Evolutionary conservation across 2,329 filamentous ascomycete genomes (phyloP).

Genomic region (Bipolaris gigantea): DNA sequence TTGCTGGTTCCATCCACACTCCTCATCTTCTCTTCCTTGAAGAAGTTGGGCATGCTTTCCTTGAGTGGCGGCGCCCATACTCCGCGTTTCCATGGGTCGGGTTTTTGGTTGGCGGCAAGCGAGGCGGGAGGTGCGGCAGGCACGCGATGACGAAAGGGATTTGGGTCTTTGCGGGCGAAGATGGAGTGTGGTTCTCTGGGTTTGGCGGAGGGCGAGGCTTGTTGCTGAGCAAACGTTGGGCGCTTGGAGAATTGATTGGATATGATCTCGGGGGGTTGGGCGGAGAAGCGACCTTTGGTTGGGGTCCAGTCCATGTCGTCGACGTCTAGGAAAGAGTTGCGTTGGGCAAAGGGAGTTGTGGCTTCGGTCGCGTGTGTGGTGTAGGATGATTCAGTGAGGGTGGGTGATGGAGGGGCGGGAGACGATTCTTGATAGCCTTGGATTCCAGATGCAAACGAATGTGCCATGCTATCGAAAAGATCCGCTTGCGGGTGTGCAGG

Average conservation of each 20-base stretch:
- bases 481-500: slow-evolving; percentile 29
- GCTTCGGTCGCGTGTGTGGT: slow-evolving; percentile 29
- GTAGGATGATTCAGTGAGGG: slow-evolving; percentile 29
- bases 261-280: slow-evolving; percentile 19
- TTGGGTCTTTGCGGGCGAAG: slow-evolving; percentile 42
- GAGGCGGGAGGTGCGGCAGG: slow-evolving; percentile 66
- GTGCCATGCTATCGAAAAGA: slow-evolving; percentile 41
- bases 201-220: slow-evolving; percentile 5
- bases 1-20: slow-evolving; percentile 7
- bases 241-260: slow-evolving; percentile 21
- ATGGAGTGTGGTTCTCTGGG: slow-evolving; percentile 23
- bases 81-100: slow-evolving; percentile 60
- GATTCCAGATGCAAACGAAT: slow-evolving; percentile 46
- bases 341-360: slow-evolving; percentile 26
- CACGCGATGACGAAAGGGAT: slow-evolving; percentile 70
- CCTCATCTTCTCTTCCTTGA: slow-evolving; percentile 43
- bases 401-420: slow-evolving; percentile 39
- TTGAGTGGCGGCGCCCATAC: slow-evolving; percentile 54
- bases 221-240: background rate
- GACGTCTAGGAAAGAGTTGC: slow-evolving; percentile 27
- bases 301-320: slow-evolving; percentile 78
- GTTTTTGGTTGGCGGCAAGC: slow-evolving; percentile 56
- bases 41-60: slow-evolving; percentile 57
- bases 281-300: slow-evolving; percentile 50
- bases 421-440: slow-evolving; percentile 27